These are phyloP conservation scores for Penicillium taxi DNA, from an alignment of 495 filamentous ascomycete genomes.

Conservation along the genomic window DNA sequence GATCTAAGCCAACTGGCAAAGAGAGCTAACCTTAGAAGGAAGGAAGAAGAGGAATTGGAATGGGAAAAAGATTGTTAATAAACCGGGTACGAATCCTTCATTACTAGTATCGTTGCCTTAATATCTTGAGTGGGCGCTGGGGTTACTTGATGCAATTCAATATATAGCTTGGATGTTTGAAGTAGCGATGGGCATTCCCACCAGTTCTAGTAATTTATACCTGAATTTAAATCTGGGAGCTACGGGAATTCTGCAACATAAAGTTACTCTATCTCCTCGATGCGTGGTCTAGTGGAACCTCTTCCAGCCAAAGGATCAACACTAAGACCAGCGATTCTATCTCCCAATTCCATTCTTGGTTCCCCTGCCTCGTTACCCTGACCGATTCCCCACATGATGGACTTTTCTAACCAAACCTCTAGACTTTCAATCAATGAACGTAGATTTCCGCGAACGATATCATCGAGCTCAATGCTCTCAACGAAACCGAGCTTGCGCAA, in stretches of 20 bases:
- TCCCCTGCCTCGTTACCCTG: slow-evolving; percentile 11
- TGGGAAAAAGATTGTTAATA: no score
- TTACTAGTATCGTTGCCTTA: no score
- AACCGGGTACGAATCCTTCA: no score
- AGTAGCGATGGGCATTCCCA: no score
- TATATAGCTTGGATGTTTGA: no score
- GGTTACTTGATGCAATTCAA: no score
- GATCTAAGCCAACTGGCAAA: no score
- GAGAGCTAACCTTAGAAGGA: no score
- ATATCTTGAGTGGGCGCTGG: no score
- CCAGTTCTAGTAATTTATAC: neutral
- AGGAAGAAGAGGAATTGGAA: no score
- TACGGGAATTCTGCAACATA: no score
- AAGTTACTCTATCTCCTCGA: slow-evolving; percentile 48
- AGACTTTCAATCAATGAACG: slow-evolving; percentile 62
- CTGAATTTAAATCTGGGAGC: no score
- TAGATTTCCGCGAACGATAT: slow-evolving; percentile 64
- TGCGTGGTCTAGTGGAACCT: slow-evolving; percentile 25
- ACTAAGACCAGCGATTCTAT: slow-evolving; percentile 33
- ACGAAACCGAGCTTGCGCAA: slow-evolving; percentile 58
- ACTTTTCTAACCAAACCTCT: slow-evolving; percentile 60
- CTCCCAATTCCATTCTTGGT: slow-evolving; percentile 25
- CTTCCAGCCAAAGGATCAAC: slow-evolving; percentile 30
- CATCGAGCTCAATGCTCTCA: slow-evolving; percentile 60
- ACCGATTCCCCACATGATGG: slow-evolving; percentile 37